phyloP scores from a whole-genome alignment of 1,284 basidiomycete species.

The Peniophora sp. region DNA sequence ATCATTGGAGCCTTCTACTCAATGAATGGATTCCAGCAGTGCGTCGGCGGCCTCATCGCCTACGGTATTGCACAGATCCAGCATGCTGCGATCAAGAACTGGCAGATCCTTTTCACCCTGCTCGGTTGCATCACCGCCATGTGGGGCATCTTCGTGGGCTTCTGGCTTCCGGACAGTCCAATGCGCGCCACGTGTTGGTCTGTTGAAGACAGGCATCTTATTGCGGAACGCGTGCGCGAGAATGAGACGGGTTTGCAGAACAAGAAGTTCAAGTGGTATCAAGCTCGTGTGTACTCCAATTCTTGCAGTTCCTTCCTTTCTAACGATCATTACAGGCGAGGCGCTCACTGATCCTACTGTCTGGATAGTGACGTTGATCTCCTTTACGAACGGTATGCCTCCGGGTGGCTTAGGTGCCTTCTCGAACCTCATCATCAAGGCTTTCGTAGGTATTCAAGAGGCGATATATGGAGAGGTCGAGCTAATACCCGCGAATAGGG shows the following conservation, averaged over 20 bases:
- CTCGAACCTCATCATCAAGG: constrained; percentile 41
- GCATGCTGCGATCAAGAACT: constrained; percentile 34
- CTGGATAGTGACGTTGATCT: constrained; percentile 35
- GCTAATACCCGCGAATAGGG: constrained; percentile 22
- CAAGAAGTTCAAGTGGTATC: constrained; percentile 41
- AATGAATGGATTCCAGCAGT: constrained; percentile 47
- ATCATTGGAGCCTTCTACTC: constrained; percentile 42
- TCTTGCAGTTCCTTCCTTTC: background rate
- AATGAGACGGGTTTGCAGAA: constrained; percentile 52
- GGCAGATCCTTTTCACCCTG: constrained; percentile 45
- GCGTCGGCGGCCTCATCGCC: constrained; percentile 42
- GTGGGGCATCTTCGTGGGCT: constrained; percentile 42
- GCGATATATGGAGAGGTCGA: background rate
- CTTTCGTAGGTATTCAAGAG: constrained; percentile 25
- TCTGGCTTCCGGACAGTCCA: constrained; percentile 44
- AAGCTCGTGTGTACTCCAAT: constrained; percentile 22
- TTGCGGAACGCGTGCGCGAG: constrained; percentile 45
- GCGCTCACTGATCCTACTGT: constrained; percentile 39
- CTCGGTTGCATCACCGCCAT: constrained; percentile 37
- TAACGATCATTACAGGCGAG: constrained; percentile 24
- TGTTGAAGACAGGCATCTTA: constrained; percentile 39
- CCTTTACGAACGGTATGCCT: constrained; percentile 45
- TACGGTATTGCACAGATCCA: constrained; percentile 43
- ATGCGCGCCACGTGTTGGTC: constrained; percentile 42
- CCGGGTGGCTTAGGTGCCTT: constrained; percentile 47